These are phyloP conservation scores for Cyberlindnera euphorbiiphila DNA, from an alignment of 805 yeast genomes.

Conservation along the genomic window DNA sequence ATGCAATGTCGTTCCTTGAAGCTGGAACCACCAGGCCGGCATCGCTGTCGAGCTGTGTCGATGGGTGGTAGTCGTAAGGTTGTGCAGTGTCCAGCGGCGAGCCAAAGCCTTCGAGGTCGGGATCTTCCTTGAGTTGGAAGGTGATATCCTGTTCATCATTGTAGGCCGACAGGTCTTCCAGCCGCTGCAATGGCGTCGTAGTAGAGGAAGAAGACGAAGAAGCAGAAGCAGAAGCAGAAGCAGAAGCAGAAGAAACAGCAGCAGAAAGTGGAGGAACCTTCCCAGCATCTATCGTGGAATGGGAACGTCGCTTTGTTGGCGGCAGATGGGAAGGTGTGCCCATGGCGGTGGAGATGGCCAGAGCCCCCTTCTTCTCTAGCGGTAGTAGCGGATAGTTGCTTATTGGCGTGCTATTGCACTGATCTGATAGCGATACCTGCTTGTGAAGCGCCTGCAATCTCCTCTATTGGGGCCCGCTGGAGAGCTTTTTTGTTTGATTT, in stretches of 20 bases:
- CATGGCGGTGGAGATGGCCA: slow-evolving; percentile 2
- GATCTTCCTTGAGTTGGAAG: background rate
- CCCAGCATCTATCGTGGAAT: too few species aligned
- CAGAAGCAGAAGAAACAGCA: too few species aligned
- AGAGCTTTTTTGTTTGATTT: too few species aligned
- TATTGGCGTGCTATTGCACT: too few species aligned
- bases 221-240: background rate
- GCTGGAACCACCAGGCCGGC: slow-evolving; percentile 8
- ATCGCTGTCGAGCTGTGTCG: slow-evolving; percentile 3
- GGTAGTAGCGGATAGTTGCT: too few species aligned
- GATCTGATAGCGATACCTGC: too few species aligned
- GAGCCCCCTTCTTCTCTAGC: too few species aligned
- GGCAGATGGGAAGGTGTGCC: slow-evolving; percentile 2
- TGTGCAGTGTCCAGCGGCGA: background rate
- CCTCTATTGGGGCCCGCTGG: too few species aligned
- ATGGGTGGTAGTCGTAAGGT: background rate
- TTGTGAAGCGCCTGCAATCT: too few species aligned
- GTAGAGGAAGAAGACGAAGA: background rate
- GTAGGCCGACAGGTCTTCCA: background rate
- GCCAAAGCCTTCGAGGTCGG: slow-evolving; percentile 2
- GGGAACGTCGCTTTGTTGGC: too few species aligned
- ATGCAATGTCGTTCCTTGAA: slow-evolving; percentile 4
- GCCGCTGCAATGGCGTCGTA: too few species aligned
- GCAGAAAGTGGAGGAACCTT: too few species aligned
- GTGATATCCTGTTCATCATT: background rate